Conservation (phyloP, 495 filamentous ascomycete genomes). For the Eremomyces bilateralis region DNA sequence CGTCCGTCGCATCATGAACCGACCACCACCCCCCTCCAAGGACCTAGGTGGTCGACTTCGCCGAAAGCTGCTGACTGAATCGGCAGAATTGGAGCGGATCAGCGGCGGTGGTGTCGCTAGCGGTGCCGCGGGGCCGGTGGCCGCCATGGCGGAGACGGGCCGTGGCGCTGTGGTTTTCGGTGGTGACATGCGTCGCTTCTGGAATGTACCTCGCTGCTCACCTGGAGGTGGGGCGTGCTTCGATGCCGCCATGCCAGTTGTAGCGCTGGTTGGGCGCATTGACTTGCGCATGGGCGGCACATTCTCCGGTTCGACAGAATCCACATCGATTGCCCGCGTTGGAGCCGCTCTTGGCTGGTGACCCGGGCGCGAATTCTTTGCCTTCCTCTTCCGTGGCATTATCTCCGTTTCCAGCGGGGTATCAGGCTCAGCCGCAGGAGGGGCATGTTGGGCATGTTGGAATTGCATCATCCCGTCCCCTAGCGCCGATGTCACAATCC, state of each 20-base stretch:
- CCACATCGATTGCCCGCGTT: too few species aligned
- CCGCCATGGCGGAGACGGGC: neutral
- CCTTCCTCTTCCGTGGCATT: neutral
- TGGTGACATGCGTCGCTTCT: slow-evolving; percentile 17
- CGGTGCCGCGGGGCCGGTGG: neutral
- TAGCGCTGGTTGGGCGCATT: slow-evolving; percentile 4
- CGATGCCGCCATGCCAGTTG: too few species aligned
- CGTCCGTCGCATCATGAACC: slow-evolving; percentile 31
- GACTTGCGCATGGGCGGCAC: slow-evolving; percentile 11
- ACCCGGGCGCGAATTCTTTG: neutral
- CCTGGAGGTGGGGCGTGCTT: slow-evolving; percentile 1
- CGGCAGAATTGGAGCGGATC: slow-evolving; percentile 34
- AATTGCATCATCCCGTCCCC: too few species aligned
- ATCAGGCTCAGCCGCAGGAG: neutral
- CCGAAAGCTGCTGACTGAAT: slow-evolving; percentile 37
- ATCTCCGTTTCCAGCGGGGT: neutral
- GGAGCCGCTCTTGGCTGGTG: neutral
- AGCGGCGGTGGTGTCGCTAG: too few species aligned
- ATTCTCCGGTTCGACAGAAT: too few species aligned
- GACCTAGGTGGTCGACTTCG: slow-evolving; percentile 19
- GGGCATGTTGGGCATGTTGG: slow-evolving; percentile 17
- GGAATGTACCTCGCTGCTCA: slow-evolving; percentile 15
- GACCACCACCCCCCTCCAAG: slow-evolving; percentile 17
- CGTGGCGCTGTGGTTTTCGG: too few species aligned
- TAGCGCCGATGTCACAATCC: slow-evolving; percentile 24